Base-by-base conservation (phyloP, 495 filamentous ascomycete genomes). In the Astrocystis sublimbata region DNA sequence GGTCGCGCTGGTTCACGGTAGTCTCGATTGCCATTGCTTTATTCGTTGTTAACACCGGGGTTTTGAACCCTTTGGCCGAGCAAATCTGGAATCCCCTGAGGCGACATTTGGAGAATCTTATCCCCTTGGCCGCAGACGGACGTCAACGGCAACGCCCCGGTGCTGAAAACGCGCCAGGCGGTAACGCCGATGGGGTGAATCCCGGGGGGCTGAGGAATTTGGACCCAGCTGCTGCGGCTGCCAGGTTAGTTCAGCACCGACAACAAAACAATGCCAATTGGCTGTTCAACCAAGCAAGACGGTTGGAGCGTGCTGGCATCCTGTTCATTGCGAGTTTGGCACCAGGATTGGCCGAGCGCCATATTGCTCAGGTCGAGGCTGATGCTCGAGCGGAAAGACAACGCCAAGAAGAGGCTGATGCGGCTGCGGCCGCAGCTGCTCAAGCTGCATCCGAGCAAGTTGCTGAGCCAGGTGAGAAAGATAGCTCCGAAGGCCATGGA, bases 241-340 rank as follows among this genome's bases (percentile, higher is more conserved):
- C 79, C 4, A 72, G 85, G 28, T 61, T 90, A 10, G 65, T 90
- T 9, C 77, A 78, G 33, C 76, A 83, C 64, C 79, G 76, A 51
- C 72, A 80, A 28, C 68, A 78, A 26, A 71, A 71, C 4, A 77
- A 85, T 63, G 75, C 71, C 19, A 76, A 71, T 23, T 85, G 86
- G 83, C 45, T 87, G 10, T 69, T 80, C 64, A 77, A 87, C 41
- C 80, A 81, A 31, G 67, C 89, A 12, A 78, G 90, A 64, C 78
- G 86, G 13, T 71, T 84, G 12, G 92, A 96, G 71, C 83, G 92
- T 53, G 88, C 89, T 13, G 71, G 89, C n/a, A 84, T 92, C 13
- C 77, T 97, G 31, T 93, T 97, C 67, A 72, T 96, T 36, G 91
- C 92, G 6, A 94, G 90, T 75, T 77, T 97, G 54, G 85, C 91